Percentiles rank a stretch among this genome's conserved stretches.
Evolutionary conservation across 768 basidiomycete species (phyloP).

Genomic region (Mycena rebaudengoi): DNA sequence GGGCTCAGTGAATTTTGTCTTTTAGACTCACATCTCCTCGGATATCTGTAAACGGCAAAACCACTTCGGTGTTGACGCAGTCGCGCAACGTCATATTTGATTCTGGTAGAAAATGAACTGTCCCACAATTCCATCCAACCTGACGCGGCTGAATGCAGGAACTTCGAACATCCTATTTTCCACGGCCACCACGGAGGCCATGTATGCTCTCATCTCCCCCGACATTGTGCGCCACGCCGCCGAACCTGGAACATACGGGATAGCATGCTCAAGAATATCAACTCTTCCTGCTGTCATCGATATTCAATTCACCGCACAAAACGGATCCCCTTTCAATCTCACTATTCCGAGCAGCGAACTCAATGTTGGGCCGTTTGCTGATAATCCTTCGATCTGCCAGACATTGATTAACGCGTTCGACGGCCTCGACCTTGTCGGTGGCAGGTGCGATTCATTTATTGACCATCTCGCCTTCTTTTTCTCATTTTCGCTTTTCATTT

Average conservation of each 20-base stretch:
- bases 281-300: constrained; percentile 60
- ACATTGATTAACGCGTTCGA: constrained; percentile 69
- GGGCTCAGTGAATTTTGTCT: neutral
- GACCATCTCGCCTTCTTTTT: neutral
- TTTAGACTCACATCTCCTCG: constrained; percentile 46
- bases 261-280: constrained; percentile 55
- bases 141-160: too few species aligned
- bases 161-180: too few species aligned
- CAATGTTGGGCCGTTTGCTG: constrained; percentile 64
- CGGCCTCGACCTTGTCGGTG: constrained; percentile 59
- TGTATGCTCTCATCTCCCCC: constrained; percentile 67
- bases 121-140: too few species aligned
- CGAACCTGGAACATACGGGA: constrained; percentile 65
- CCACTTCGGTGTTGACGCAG: constrained; percentile 49
- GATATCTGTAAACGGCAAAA: constrained; percentile 62
- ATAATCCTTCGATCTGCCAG: constrained; percentile 58
- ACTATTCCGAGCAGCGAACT: constrained; percentile 67
- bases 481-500: neutral
- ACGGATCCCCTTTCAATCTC: constrained; percentile 58
- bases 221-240: constrained; percentile 59
- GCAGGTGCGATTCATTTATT: constrained; percentile 32
- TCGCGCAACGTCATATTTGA: constrained; percentile 61
- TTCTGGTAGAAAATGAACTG: too few species aligned
- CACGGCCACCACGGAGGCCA: constrained; percentile 58
- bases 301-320: constrained; percentile 61